These are phyloP conservation scores for Candida namnaoensis DNA, from an alignment of 805 yeast species.

Conservation along the genomic window DNA sequence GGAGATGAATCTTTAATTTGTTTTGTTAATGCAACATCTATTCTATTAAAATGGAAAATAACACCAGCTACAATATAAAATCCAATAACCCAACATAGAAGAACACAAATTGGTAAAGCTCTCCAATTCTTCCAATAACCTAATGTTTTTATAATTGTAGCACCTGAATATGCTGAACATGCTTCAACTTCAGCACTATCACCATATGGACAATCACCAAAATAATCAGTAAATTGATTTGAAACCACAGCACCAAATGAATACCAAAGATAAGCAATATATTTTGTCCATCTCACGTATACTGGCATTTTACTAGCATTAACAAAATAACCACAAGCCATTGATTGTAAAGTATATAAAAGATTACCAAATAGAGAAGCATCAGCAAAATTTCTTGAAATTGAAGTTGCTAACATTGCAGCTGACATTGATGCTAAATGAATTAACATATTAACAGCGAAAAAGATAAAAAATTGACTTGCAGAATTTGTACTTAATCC, in stretches of 20 bases:
- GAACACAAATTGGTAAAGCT: conserved; percentile 52
- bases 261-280: conserved; percentile 70
- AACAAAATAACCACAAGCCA: conserved; percentile 77
- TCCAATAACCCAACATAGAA: conserved; percentile 50
- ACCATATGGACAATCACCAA: conserved; percentile 47
- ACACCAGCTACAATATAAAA: conserved; percentile 40
- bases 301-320: conserved; percentile 72
- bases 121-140: conserved; percentile 65
- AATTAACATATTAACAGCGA: conserved; percentile 46
- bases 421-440: conserved; percentile 50
- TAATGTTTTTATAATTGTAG: conserved; percentile 38
- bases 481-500: conserved; percentile 47
- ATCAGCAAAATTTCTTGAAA: conserved; percentile 15
- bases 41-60: conserved; percentile 36
- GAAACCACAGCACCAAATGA: conserved; percentile 62
- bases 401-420: conserved; percentile 31
- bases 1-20: conserved; percentile 5
- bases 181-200: conserved; percentile 14
- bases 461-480: conserved; percentile 48
- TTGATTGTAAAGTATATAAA: conserved; percentile 42
- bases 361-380: conserved; percentile 15
- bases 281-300: conserved; percentile 80
- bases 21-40: conserved; percentile 14
- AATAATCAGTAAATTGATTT: conserved; percentile 55
- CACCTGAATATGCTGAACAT: conserved; percentile 46